These are phyloP conservation scores for Phycomyces blakesleeanus DNA, from an alignment of 192 early-diverging fungal genomes.

Conservation along the genomic window DNA sequence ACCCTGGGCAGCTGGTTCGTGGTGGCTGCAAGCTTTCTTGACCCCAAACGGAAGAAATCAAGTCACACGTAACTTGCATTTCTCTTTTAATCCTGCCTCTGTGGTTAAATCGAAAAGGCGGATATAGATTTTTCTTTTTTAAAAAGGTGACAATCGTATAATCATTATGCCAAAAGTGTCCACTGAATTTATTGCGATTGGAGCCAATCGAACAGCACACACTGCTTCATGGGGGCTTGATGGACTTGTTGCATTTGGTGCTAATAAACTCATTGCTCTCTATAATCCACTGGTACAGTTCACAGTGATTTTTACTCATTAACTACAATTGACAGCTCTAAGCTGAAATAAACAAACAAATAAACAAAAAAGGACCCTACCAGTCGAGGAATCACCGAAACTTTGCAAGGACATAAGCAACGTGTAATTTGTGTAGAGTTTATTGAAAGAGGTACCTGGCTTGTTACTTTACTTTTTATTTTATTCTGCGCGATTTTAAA, in stretches of 20 bases:
- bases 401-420: conserved; percentile 70
- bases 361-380: conserved; percentile 36
- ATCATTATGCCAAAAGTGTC: conserved; percentile 27
- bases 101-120: not conserved
- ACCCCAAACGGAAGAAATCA: not conserved
- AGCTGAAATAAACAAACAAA: too few relatives aligned
- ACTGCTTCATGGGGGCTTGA: conserved; percentile 56
- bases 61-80: not conserved
- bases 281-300: conserved; percentile 61
- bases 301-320: not conserved
- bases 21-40: too few relatives aligned
- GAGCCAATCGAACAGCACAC: conserved; percentile 64
- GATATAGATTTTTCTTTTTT: not conserved
- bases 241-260: conserved; percentile 71
- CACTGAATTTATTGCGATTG: conserved; percentile 56
- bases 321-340: not conserved
- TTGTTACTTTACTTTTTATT: too few relatives aligned
- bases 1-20: too few relatives aligned
- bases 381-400: conserved; percentile 46
- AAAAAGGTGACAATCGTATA: not conserved
- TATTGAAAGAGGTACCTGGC: conserved; percentile 49
- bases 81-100: too few relatives aligned
- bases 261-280: conserved; percentile 64
- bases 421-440: conserved; percentile 78
- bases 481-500: too few relatives aligned